Evolutionary conservation across 1,139 yeast species (phyloP).

Genomic region (Insectozyma bohioensis): DNA sequence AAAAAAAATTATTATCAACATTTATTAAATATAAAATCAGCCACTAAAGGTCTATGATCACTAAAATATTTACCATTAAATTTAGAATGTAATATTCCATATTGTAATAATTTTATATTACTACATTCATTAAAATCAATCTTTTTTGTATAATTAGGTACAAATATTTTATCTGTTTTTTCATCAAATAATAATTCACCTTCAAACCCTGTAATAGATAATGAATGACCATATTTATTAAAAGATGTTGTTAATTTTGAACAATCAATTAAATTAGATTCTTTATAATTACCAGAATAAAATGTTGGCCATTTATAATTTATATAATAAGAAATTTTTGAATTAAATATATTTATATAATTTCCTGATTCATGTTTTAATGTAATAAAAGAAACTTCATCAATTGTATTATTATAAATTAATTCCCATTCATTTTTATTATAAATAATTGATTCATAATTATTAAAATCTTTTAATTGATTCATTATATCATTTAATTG

Average conservation of each 20-base stretch:
- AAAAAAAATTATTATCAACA: not conserved
- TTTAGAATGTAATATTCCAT: slow-evolving; percentile 48
- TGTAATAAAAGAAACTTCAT: slow-evolving; percentile 49
- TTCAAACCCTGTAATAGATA: slow-evolving; percentile 50
- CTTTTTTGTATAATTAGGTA: slow-evolving; percentile 31
- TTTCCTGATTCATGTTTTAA: slow-evolving; percentile 30
- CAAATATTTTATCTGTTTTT: slow-evolving; percentile 53
- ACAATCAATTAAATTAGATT: slow-evolving; percentile 42
- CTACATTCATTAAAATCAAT: slow-evolving; percentile 18
- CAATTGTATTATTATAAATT: slow-evolving; percentile 30
- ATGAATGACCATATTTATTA: slow-evolving; percentile 42
- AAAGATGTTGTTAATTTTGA: slow-evolving; percentile 24
- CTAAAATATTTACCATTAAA: slow-evolving; percentile 46
- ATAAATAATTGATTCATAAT: slow-evolving; percentile 35
- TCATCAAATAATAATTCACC: slow-evolving; percentile 29
- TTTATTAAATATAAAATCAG: slow-evolving; percentile 29
- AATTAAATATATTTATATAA: slow-evolving; percentile 47
- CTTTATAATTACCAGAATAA: slow-evolving; percentile 52
- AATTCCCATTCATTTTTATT: slow-evolving; percentile 32
- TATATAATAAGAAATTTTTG: slow-evolving; percentile 30
- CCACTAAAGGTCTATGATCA: slow-evolving; percentile 57
- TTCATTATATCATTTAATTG: slow-evolving; percentile 33
- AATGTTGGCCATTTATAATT: slow-evolving; percentile 33
- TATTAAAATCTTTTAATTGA: slow-evolving; percentile 29
- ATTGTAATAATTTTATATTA: slow-evolving; percentile 18